A percentile compares a stretch with the other conserved stretches of the same genome.
Evolutionary conservation across 768 basidiomycete species (phyloP).

Genomic region (Pleurotus platypus): DNA sequence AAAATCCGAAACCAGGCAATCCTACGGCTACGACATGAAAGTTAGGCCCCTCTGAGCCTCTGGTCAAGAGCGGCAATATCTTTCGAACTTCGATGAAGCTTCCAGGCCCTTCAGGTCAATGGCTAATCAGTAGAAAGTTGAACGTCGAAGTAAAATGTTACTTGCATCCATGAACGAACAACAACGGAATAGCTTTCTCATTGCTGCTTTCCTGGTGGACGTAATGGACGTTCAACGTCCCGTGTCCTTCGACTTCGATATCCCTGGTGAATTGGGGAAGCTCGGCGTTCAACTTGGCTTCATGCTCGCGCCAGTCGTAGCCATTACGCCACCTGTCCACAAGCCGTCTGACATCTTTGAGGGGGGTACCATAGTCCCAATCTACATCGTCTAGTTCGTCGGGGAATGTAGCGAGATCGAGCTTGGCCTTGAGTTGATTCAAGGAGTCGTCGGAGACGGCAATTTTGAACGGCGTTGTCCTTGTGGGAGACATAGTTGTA

Average conservation of each 20-base stretch:
- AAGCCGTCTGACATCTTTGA: constrained; percentile 46
- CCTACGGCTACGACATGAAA: constrained; percentile 62
- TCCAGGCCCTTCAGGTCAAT: constrained; percentile 51
- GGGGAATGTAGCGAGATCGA: constrained; percentile 45
- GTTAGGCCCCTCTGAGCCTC: constrained; percentile 40
- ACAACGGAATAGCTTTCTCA: constrained; percentile 49
- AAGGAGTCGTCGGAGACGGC: constrained; percentile 40
- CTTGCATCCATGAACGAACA: constrained; percentile 60
- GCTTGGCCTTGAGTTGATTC: constrained; percentile 37
- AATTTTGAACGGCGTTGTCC: constrained; percentile 35
- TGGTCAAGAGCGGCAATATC: constrained; percentile 48
- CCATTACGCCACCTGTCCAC: constrained; percentile 45
- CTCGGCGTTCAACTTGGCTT: constrained; percentile 45
- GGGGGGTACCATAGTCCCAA: constrained; percentile 53
- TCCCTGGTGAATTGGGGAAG: constrained; percentile 54
- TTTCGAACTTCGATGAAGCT: constrained; percentile 57
- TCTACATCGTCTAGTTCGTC: constrained; percentile 52
- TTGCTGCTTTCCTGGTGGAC: constrained; percentile 48
- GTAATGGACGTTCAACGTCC: constrained; percentile 46
- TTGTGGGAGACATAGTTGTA: no score
- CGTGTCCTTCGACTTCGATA: constrained; percentile 44
- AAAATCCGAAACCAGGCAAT: constrained; percentile 64
- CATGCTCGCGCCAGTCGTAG: constrained; percentile 55
- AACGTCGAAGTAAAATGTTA: background rate
- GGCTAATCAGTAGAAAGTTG: background rate